Evolutionary conservation across 768 basidiomycete species (phyloP).

Genomic region (Panaeolus papilionaceus): DNA sequence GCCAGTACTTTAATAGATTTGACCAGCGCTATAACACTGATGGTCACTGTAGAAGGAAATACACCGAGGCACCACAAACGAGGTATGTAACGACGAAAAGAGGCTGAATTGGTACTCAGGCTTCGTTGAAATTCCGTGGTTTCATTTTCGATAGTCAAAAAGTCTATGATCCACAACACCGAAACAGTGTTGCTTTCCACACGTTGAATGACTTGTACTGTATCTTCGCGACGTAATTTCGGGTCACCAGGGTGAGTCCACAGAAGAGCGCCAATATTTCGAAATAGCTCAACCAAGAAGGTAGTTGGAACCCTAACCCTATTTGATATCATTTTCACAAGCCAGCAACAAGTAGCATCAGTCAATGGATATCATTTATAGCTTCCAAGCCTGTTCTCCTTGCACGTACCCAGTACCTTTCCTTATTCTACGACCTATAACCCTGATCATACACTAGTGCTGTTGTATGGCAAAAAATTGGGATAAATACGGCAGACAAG

Average conservation of each 20-base stretch:
- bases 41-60: neutral
- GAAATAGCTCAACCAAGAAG: neutral
- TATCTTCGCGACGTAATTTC: neutral
- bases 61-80: neutral
- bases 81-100: neutral
- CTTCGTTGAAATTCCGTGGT: neutral
- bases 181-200: neutral
- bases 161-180: neutral
- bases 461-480: constrained; percentile 48
- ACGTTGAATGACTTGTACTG: neutral
- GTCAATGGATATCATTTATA: neutral
- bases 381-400: neutral
- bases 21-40: neutral
- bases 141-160: neutral
- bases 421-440: neutral
- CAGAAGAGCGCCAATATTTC: constrained; percentile 13
- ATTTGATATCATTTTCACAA: neutral
- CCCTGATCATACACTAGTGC: neutral
- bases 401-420: neutral
- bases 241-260: constrained; percentile 1
- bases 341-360: neutral
- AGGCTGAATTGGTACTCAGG: too few species aligned
- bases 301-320: constrained; percentile 23
- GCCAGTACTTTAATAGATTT: neutral
- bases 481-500: constrained; percentile 59